Percentiles rank a stretch among this genome's conserved stretches.
phyloP scores from a whole-genome alignment of 176 grass and related monocot species.

The Saccharum spontaneum region DNA sequence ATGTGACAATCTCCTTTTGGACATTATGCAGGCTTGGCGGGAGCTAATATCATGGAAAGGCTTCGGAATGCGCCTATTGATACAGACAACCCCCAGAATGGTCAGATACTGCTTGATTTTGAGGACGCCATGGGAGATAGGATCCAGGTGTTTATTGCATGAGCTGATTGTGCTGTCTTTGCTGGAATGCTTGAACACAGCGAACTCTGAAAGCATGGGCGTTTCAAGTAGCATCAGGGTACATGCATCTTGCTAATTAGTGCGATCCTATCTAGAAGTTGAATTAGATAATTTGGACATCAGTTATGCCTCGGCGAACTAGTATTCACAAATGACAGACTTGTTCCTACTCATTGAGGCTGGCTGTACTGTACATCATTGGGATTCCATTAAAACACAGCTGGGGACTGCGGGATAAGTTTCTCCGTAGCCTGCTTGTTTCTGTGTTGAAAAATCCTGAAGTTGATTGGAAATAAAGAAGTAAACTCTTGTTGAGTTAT shows the following conservation, averaged over 20 bases:
- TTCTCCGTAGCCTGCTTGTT: background rate
- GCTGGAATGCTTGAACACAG: background rate
- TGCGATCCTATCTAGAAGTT: background rate
- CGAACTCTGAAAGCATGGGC: background rate
- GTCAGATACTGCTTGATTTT: slow-evolving; percentile 86
- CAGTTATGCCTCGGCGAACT: background rate
- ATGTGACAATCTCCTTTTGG: background rate
- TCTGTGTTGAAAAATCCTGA: background rate
- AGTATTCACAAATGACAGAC: background rate
- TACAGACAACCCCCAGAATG: slow-evolving; percentile 55
- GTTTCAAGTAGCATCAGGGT: background rate
- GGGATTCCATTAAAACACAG: background rate
- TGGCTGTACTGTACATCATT: background rate
- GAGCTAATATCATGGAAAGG: slow-evolving; percentile 87
- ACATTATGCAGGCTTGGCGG: slow-evolving; percentile 62
- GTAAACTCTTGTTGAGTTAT: background rate
- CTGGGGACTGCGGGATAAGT: background rate
- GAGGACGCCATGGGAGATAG: slow-evolving; percentile 74
- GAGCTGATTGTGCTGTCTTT: background rate
- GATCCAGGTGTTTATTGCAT: slow-evolving; percentile 82
- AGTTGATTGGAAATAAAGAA: slow-evolving; percentile 18
- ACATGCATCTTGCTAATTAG: background rate
- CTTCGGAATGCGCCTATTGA: slow-evolving; percentile 66
- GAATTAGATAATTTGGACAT: background rate
- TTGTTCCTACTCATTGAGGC: background rate